A percentile compares a stretch with the other conserved stretches of the same genome.
Conservation (phyloP, 2,329 filamentous ascomycete genomes). For the Trichoderma sp. region DNA sequence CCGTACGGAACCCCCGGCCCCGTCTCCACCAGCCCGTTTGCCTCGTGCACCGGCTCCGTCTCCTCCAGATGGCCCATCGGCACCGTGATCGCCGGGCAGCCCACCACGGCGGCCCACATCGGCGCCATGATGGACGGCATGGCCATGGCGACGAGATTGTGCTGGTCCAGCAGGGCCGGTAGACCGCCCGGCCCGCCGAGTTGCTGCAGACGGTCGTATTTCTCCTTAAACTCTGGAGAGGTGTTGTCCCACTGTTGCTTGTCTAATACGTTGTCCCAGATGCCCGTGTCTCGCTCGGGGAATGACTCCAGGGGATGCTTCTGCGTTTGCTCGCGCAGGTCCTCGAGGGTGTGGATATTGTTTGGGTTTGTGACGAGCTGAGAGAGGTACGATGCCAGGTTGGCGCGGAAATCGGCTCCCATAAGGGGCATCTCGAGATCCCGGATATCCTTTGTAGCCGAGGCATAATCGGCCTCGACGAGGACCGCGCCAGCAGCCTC, state of each 20-base stretch:
- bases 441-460: background rate
- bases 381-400: slow-evolving; percentile 58
- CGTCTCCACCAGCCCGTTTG: slow-evolving; percentile 18
- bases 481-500: slow-evolving; percentile 58
- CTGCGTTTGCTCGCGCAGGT: slow-evolving; percentile 59
- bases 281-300: slow-evolving; percentile 58
- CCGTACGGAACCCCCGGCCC: slow-evolving; percentile 47
- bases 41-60: slow-evolving; percentile 1
- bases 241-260: slow-evolving; percentile 56
- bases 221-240: slow-evolving; percentile 55
- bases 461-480: slow-evolving; percentile 52
- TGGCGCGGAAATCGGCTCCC: slow-evolving; percentile 59
- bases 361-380: slow-evolving; percentile 56
- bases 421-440: slow-evolving; percentile 45
- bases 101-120: slow-evolving; percentile 30
- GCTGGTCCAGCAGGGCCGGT: slow-evolving; percentile 56
- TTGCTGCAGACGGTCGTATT: slow-evolving; percentile 49
- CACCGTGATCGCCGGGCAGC: slow-evolving; percentile 55
- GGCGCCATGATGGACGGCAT: slow-evolving; percentile 51
- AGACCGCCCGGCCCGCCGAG: slow-evolving; percentile 62
- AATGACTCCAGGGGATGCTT: slow-evolving; percentile 56
- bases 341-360: slow-evolving; percentile 53
- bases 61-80: slow-evolving; percentile 45
- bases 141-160: slow-evolving; percentile 61
- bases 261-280: slow-evolving; percentile 56